Conservation (phyloP, 1,284 basidiomycete species). For the Apiotrichum sp. region DNA sequence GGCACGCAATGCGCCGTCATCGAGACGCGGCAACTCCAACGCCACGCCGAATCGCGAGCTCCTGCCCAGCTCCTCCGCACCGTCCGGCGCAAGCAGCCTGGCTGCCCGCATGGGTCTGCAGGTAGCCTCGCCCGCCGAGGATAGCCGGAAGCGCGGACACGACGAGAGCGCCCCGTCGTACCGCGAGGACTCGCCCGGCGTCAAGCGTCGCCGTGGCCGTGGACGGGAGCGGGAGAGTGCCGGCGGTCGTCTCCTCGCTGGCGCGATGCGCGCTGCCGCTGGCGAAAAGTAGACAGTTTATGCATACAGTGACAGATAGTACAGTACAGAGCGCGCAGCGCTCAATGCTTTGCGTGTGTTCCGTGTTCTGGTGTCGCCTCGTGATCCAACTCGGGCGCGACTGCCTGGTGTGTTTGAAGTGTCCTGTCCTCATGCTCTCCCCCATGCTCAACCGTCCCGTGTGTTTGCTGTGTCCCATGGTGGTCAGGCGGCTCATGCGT, state of each 20-base stretch:
- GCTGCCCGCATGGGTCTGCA: background rate
- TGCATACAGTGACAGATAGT: no score
- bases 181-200: slow-evolving; percentile 13
- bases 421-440: no score
- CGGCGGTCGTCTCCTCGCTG: slow-evolving; percentile 9
- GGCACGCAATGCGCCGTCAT: background rate
- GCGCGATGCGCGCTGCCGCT: slow-evolving; percentile 21
- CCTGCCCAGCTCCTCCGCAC: background rate
- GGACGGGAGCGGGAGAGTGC: background rate
- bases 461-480: no score
- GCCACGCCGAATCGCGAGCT: background rate
- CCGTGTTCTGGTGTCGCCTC: no score
- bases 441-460: no score
- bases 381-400: no score
- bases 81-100: background rate
- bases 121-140: background rate
- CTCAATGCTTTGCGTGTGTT: no score
- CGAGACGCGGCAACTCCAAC: background rate
- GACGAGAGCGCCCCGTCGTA: slow-evolving; percentile 5
- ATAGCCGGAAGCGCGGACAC: background rate
- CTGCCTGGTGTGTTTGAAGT: no score
- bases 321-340: no score
- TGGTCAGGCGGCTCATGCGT: no score
- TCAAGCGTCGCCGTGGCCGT: background rate
- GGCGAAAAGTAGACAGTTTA: background rate